Conservation (phyloP, 2,329 filamentous ascomycete genomes). For the Microthyrium microscopicum region DNA sequence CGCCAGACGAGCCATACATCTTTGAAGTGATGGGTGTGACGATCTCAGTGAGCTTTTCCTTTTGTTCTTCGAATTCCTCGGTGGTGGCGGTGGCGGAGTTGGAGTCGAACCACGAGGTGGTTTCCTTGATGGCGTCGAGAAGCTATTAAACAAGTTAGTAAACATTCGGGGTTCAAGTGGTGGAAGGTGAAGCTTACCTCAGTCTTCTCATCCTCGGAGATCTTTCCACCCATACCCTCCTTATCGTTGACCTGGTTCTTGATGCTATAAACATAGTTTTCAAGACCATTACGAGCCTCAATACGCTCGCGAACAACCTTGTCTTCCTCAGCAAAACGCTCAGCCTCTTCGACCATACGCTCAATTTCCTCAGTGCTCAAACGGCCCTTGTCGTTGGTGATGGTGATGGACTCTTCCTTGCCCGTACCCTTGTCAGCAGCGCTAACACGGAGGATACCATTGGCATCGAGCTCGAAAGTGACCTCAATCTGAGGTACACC, state of each 20-base stretch:
- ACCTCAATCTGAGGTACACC: constrained; percentile 98
- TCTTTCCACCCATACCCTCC: constrained; percentile 94
- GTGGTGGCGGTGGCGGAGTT: constrained; percentile 69
- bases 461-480: constrained; percentile 92
- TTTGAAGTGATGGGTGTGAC: constrained; percentile 99
- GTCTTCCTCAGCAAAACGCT: constrained; percentile 98
- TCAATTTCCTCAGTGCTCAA: constrained; percentile 94
- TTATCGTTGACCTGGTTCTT: constrained; percentile 99
- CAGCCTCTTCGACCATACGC: constrained; percentile 95
- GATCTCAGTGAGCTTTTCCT: constrained; percentile 93
- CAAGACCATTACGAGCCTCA: constrained; percentile 85
- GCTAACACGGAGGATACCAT: constrained; percentile 93
- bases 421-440: constrained; percentile 96
- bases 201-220: constrained; percentile 97
- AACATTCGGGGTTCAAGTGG: constrained; percentile 7
- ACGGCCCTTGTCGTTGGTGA: constrained; percentile 98
- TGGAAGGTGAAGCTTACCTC: constrained; percentile 38
- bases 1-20: constrained; percentile 54
- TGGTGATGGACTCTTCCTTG: constrained; percentile 94
- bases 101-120: constrained; percentile 92
- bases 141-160: constrained; percentile 37
- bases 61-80: constrained; percentile 98
- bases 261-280: constrained; percentile 97
- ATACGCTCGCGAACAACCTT: constrained; percentile 96
- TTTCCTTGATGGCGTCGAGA: constrained; percentile 90